These are phyloP conservation scores for Entomortierella parvispora DNA, from an alignment of 192 early-diverging fungal genomes.

Conservation along the genomic window DNA sequence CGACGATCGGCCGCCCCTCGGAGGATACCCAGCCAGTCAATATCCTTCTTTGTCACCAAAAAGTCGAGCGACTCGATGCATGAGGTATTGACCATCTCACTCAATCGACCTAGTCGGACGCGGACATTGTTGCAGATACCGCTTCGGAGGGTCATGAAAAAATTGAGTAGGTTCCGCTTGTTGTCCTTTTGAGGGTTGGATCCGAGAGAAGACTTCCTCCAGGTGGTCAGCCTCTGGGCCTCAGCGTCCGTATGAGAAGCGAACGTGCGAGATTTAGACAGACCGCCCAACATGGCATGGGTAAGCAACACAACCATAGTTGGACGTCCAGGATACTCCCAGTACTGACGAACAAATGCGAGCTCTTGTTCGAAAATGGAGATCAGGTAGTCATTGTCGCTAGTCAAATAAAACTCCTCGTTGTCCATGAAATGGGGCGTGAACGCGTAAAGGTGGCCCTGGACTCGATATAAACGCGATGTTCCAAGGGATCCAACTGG, in stretches of 20 bases:
- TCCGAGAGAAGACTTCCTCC: slow-evolving; percentile 12
- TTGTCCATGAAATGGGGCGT: slow-evolving; percentile 88
- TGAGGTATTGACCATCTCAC: slow-evolving; percentile 78
- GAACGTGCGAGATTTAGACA: slow-evolving; percentile 38
- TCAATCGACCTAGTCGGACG: slow-evolving; percentile 75
- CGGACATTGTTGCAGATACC: slow-evolving; percentile 73
- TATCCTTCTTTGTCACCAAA: slow-evolving; percentile 67
- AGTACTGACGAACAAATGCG: slow-evolving; percentile 74
- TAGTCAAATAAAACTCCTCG: slow-evolving; percentile 83
- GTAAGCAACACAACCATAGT: slow-evolving; percentile 82
- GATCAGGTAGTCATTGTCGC: slow-evolving; percentile 82
- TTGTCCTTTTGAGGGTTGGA: slow-evolving; percentile 29
- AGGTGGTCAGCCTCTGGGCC: slow-evolving; percentile 11
- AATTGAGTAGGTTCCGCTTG: slow-evolving; percentile 75
- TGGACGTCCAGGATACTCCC: slow-evolving; percentile 75
- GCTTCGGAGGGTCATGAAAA: slow-evolving; percentile 79
- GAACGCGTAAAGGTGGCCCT: slow-evolving; percentile 83
- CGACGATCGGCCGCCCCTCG: slow-evolving; percentile 36
- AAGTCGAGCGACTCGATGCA: slow-evolving; percentile 84
- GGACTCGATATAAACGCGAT: slow-evolving; percentile 79
- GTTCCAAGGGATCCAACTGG: slow-evolving; percentile 82
- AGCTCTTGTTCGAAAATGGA: slow-evolving; percentile 78
- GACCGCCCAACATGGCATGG: slow-evolving; percentile 74
- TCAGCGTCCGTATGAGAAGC: slow-evolving; percentile 30
- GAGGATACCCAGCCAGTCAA: slow-evolving; percentile 60